phyloP scores from a whole-genome alignment of 2,329 filamentous ascomycete species.

The Stagonosporopsis rhizophila region DNA sequence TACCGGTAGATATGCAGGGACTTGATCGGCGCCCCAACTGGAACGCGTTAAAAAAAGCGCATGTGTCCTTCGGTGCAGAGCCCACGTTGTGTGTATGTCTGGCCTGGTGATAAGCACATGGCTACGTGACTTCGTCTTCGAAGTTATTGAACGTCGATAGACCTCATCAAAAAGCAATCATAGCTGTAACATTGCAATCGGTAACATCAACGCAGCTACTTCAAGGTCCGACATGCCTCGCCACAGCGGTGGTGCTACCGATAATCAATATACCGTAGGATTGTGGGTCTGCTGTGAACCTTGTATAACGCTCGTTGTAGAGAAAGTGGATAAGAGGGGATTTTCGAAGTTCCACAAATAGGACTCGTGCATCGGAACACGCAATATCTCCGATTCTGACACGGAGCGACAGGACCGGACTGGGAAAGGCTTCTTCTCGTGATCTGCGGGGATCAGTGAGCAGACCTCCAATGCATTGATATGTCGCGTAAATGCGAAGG shows the following conservation, averaged over 20 bases:
- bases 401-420: not conserved
- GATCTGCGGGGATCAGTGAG: not conserved
- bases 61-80: too few relatives aligned
- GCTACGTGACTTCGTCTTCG: too few relatives aligned
- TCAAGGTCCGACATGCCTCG: not conserved
- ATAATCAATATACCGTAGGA: not conserved
- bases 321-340: not conserved
- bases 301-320: not conserved
- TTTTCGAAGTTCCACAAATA: conserved; percentile 4
- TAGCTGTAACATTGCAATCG: too few relatives aligned
- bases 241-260: not conserved
- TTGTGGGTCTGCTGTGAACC: not conserved
- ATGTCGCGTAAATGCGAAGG: not conserved
- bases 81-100: too few relatives aligned
- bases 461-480: not conserved
- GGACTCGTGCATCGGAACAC: not conserved
- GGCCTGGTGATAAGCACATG: too few relatives aligned
- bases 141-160: too few relatives aligned
- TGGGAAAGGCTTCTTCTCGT: not conserved
- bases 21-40: too few relatives aligned
- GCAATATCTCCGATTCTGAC: not conserved
- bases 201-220: not conserved
- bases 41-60: too few relatives aligned
- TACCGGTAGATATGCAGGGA: too few relatives aligned
- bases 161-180: too few relatives aligned